phyloP scores from a whole-genome alignment of 768 basidiomycete genomes.

The Agaricus subrufescens region DNA sequence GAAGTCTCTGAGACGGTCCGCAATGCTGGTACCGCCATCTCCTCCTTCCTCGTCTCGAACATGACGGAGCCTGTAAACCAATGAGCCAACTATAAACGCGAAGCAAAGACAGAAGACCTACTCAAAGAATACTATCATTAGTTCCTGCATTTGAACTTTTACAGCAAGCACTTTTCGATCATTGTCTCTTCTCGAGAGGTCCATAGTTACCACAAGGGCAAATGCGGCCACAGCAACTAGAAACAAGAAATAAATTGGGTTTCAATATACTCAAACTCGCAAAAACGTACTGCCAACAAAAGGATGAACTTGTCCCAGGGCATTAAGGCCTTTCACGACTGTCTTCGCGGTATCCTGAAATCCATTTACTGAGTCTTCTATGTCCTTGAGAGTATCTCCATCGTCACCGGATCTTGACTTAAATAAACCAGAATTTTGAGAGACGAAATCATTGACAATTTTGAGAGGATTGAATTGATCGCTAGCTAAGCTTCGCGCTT shows the following conservation, averaged over 20 bases:
- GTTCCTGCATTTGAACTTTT: conserved; percentile 43
- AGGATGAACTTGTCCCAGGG: conserved; percentile 28
- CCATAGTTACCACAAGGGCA: conserved; percentile 40
- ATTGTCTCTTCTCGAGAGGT: conserved; percentile 45
- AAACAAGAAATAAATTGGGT: neutral
- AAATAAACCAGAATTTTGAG: conserved; percentile 9
- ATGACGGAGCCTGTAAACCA: conserved; percentile 21
- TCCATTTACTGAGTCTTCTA: conserved; percentile 26
- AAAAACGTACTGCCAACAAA: conserved; percentile 27
- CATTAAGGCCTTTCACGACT: conserved; percentile 25
- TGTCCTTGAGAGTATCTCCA: conserved; percentile 9
- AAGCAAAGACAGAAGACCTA: conserved; percentile 16
- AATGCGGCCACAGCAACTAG: conserved; percentile 44
- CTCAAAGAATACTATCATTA: conserved; percentile 42
- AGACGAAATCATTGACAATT: conserved; percentile 12
- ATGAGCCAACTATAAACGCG: neutral
- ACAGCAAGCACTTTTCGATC: conserved; percentile 42
- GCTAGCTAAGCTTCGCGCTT: conserved; percentile 3
- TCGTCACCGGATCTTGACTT: neutral
- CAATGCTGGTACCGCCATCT: conserved; percentile 24
- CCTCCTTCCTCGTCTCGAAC: conserved; percentile 20
- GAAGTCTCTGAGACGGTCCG: conserved; percentile 24
- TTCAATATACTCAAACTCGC: neutral
- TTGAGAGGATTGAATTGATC: conserved; percentile 7
- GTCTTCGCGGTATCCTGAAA: conserved; percentile 25